Conservation (phyloP, 129 eudicot genomes). For the Escallonia rubra region DNA sequence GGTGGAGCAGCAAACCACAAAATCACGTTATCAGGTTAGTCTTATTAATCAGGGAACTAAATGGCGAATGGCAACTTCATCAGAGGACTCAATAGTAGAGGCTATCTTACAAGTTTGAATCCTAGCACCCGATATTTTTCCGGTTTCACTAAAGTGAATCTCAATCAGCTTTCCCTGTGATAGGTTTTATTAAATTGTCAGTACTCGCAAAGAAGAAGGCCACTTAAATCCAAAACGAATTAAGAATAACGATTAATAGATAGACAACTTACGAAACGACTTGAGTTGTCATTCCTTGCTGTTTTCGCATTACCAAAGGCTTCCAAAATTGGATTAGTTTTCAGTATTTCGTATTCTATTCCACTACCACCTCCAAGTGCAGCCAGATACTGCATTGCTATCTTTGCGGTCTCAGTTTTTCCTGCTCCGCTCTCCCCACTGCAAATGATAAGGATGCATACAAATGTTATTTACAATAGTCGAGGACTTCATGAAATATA, state of each 20-base stretch:
- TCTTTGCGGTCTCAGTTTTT: slow-evolving; percentile 96
- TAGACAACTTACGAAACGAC: slow-evolving; percentile 88
- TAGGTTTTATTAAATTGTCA: slow-evolving; percentile 8
- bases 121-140: slow-evolving; percentile 93
- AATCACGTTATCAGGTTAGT: slow-evolving; percentile 13
- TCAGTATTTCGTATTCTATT: slow-evolving; percentile 79
- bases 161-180: slow-evolving; percentile 93
- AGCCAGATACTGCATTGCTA: slow-evolving; percentile 99
- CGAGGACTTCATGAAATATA: neutral
- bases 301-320: slow-evolving; percentile 99
- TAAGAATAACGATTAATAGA: neutral
- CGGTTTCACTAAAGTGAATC: slow-evolving; percentile 96
- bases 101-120: slow-evolving; percentile 87
- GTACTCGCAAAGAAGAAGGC: slow-evolving; percentile 8
- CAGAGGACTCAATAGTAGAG: slow-evolving; percentile 2
- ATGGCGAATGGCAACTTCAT: neutral
- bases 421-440: slow-evolving; percentile 99
- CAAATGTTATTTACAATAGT: neutral
- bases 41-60: slow-evolving; percentile 4
- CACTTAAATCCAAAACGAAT: neutral
- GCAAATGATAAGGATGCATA: slow-evolving; percentile 8
- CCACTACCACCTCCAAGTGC: slow-evolving; percentile 99
- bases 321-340: slow-evolving; percentile 89
- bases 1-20: slow-evolving; percentile 21
- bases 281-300: slow-evolving; percentile 81